Evolutionary conservation across 1,284 basidiomycete species (phyloP).

Genomic region (Abortiporus biennis): DNA sequence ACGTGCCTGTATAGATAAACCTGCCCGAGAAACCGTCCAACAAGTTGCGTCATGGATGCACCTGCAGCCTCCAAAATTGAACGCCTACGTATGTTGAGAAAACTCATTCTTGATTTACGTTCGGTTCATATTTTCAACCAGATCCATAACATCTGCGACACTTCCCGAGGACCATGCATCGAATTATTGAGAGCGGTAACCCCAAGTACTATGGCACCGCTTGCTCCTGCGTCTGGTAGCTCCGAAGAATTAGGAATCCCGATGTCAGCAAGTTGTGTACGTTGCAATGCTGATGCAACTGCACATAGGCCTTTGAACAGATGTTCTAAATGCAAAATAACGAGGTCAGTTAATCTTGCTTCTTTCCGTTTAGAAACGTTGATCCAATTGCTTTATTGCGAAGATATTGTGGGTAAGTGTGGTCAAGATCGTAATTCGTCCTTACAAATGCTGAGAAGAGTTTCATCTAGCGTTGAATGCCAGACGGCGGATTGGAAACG

Average conservation of each 20-base stretch:
- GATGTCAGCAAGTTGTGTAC: slow-evolving; percentile 9
- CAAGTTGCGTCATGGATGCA: slow-evolving; percentile 8
- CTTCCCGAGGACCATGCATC: slow-evolving; percentile 6
- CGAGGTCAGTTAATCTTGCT: slow-evolving; percentile 3
- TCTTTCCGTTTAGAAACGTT: neutral
- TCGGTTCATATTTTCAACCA: neutral
- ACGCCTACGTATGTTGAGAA: slow-evolving; percentile 7
- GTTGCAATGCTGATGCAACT: slow-evolving; percentile 6
- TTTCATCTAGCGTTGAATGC: slow-evolving; percentile 6
- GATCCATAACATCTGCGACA: slow-evolving; percentile 10
- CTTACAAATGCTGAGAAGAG: neutral
- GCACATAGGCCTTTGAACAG: slow-evolving; percentile 1
- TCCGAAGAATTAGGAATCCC: slow-evolving; percentile 1
- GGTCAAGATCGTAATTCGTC: neutral
- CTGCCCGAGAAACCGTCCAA: slow-evolving; percentile 7
- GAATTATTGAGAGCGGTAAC: neutral
- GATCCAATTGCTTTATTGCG: no score
- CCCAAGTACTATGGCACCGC: neutral
- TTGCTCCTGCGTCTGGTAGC: neutral
- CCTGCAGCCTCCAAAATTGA: slow-evolving; percentile 7
- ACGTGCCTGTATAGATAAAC: slow-evolving; percentile 7
- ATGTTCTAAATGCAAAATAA: slow-evolving; percentile 8
- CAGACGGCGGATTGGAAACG: slow-evolving; percentile 11
- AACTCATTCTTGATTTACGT: neutral
- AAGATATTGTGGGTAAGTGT: slow-evolving; percentile 8